These are phyloP conservation scores for Sanghuangporus sanghuang DNA, from an alignment of 1,284 basidiomycete species.

Conservation along the genomic window DNA sequence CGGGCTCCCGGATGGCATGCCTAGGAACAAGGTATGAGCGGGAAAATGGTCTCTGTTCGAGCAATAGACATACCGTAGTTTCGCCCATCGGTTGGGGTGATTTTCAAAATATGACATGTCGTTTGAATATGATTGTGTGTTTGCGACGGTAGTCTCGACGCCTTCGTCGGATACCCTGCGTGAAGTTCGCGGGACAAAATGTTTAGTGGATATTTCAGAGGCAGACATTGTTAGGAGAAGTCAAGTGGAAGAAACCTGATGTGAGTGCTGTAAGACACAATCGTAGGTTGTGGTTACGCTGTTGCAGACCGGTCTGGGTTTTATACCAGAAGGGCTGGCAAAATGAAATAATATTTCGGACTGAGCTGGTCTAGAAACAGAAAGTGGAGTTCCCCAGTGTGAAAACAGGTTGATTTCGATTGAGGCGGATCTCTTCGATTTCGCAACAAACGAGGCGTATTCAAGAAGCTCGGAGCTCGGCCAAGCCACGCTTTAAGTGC, in stretches of 20 bases:
- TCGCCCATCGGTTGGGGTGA: constrained; percentile 13
- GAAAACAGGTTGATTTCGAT: neutral
- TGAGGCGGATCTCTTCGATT: neutral
- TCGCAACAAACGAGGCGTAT: neutral
- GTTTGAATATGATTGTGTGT: neutral
- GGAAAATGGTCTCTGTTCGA: neutral
- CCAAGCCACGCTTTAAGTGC: neutral
- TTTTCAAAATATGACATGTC: neutral
- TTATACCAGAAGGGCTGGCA: neutral
- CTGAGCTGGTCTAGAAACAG: neutral
- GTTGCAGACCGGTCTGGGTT: neutral
- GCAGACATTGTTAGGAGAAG: neutral
- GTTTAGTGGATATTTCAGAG: neutral
- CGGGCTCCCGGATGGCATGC: constrained; percentile 50
- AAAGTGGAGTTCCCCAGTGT: neutral
- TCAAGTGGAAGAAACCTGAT: neutral
- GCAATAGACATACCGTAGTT: constrained; percentile 7
- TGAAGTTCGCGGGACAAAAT: neutral
- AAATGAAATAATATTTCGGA: neutral
- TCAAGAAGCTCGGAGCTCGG: neutral
- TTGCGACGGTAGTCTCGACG: neutral
- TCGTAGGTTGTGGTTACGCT: neutral
- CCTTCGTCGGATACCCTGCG: neutral
- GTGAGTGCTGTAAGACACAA: neutral
- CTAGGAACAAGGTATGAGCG: constrained; percentile 22